Evolutionary conservation across 495 filamentous ascomycete genomes (phyloP), one percentile per base, ranked within the genome.

Genomic region (Penicillium dipodomyicola): DNA sequence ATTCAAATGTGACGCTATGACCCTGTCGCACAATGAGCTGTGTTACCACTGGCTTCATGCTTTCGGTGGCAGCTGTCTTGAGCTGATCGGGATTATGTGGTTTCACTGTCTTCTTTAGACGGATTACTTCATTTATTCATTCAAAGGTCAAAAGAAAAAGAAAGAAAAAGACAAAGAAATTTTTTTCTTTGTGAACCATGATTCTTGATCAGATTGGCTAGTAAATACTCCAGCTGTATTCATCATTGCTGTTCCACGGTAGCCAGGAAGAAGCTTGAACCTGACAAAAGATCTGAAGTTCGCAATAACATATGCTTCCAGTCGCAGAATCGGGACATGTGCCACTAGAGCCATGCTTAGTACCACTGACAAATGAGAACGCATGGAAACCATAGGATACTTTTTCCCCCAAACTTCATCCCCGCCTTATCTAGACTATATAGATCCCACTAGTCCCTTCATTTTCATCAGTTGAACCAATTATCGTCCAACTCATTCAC

Each of bases 401-500:
- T 22, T 53, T 58, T 41, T 55, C 56, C 41, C 8, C 25, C 14
- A 48, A 48, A 39, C 7, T 29, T 29, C 7, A 7, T 7, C 6
- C 27, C 27, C 25, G 0, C 25, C 27, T 32, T 25, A 20, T 32
- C n/a, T 17, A 27, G 4, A 32, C 50, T 52, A 7, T 23, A 39
- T 40, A n/a, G 8, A 23, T n/a, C 8, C 23, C 27, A 12, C 25
- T 22, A 32, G 23, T 19, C 30, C 10, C 42, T 22, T 41, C 11
- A 14, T 11, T 22, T 25, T 10, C n/a, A 20, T 71, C 60, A 76
- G 43, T 42, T 70, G 55, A 79, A 77, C 74, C 74, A 79, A 55
- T 67, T 75, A 49, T 77, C 74, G 41, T 78, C 74, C 40, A 79
- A 56, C 58, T 79, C 76, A 39, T 65, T 74, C 22, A 77, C 62